Evolutionary conservation across 805 yeast species (phyloP).

Genomic region (Kodamaea neixiangensis): DNA sequence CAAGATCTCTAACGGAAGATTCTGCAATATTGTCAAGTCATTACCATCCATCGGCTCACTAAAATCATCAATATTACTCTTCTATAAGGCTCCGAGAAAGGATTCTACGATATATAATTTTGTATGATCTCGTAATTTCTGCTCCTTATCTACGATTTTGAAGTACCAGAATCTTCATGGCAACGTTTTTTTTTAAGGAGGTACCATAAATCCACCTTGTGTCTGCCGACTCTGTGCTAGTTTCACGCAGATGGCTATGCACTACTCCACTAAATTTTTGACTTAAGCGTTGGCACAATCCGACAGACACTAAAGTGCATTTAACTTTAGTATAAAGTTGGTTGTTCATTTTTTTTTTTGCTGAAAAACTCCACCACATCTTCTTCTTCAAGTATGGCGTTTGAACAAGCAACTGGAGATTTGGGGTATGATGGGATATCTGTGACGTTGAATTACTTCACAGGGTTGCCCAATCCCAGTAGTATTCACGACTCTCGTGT

Average conservation of each 20-base stretch:
- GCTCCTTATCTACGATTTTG: conserved; percentile 1
- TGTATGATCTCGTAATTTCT: not conserved
- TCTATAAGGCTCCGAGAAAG: not conserved
- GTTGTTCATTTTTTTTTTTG: not conserved
- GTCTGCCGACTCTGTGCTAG: not conserved
- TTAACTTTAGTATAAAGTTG: not conserved
- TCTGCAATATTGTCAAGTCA: conserved; percentile 1
- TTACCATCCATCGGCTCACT: not conserved
- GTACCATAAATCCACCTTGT: not conserved
- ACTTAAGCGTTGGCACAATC: not conserved
- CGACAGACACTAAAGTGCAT: not conserved
- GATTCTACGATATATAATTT: not conserved
- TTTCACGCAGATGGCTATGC: not conserved
- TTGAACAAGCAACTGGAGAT: conserved; percentile 6
- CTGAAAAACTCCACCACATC: not conserved
- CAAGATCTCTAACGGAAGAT: conserved; percentile 1
- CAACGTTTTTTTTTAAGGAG: not conserved
- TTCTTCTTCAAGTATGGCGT: conserved; percentile 4
- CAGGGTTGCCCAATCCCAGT: conserved; percentile 68
- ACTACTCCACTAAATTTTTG: not conserved
- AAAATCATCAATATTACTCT: not conserved
- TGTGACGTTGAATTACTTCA: conserved; percentile 66
- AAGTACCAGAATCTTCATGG: not conserved
- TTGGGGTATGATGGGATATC: conserved; percentile 43
- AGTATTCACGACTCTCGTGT: conserved; percentile 41